Percentiles rank a stretch among this genome's conserved stretches.
Conservation (phyloP, 805 yeast species). For the Limtongozyma cylindracea region DNA sequence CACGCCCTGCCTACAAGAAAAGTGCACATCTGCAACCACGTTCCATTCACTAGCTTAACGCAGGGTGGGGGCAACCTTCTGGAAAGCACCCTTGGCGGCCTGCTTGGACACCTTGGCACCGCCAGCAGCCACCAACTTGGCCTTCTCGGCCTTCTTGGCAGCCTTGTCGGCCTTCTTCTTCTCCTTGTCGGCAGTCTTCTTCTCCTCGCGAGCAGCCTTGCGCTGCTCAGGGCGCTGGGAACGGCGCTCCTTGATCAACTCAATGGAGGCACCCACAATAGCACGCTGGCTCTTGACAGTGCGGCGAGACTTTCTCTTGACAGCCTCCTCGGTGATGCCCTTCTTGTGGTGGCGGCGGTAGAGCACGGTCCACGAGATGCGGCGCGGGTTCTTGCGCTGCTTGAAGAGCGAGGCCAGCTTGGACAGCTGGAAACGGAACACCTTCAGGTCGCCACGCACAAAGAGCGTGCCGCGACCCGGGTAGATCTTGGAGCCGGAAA, state of each 20-base stretch:
- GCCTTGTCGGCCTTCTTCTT: conserved; percentile 82
- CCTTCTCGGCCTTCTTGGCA: conserved; percentile 86
- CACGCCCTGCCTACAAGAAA: background rate
- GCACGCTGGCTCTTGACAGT: conserved; percentile 98
- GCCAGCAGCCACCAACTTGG: conserved; percentile 54
- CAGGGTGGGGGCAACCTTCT: conserved; percentile 32
- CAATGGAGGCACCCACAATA: conserved; percentile 97
- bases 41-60: background rate
- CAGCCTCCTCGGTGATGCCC: conserved; percentile 96
- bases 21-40: background rate
- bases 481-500: conserved; percentile 98
- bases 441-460: conserved; percentile 98
- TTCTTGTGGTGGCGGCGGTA: conserved; percentile 99
- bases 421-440: conserved; percentile 97
- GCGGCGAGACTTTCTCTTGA: conserved; percentile 95
- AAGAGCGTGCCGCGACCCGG: conserved; percentile 99
- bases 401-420: conserved; percentile 95
- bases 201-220: conserved; percentile 91
- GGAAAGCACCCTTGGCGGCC: conserved; percentile 96
- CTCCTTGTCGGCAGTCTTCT: conserved; percentile 63
- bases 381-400: conserved; percentile 99
- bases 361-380: conserved; percentile 98
- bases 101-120: conserved; percentile 74
- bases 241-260: conserved; percentile 96
- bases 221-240: conserved; percentile 88